Evolutionary conservation across 2,329 filamentous ascomycete species (phyloP).

Genomic region (Sporothrix brasiliensis): DNA sequence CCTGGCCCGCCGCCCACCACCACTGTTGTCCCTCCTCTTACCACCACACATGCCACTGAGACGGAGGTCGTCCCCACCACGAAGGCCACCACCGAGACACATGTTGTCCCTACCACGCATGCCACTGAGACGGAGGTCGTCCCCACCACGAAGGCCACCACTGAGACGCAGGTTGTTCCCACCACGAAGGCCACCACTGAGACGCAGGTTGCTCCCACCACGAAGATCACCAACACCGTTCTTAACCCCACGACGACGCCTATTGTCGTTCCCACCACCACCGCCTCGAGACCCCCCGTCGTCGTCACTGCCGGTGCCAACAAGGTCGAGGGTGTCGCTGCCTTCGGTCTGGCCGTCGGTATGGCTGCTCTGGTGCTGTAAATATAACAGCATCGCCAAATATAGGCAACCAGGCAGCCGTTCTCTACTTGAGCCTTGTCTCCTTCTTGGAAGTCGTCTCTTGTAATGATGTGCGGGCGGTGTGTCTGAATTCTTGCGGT

Average conservation of each 20-base stretch:
- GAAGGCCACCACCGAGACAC: not conserved
- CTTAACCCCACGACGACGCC: not conserved
- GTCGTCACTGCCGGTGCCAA: conserved; percentile 34
- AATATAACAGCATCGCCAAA: conserved; percentile 22
- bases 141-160: not conserved
- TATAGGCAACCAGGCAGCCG: not conserved
- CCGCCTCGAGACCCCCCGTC: not conserved
- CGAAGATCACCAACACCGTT: not conserved
- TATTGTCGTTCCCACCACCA: conserved; percentile 8
- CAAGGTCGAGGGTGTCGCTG: conserved; percentile 32
- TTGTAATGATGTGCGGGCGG: not conserved
- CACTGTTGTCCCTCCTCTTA: not conserved
- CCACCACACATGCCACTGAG: not conserved
- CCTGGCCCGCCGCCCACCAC: not conserved
- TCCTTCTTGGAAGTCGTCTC: not conserved
- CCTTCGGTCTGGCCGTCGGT: conserved; percentile 35
- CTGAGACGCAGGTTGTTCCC: not conserved
- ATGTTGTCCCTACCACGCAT: not conserved
- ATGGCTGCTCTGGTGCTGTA: conserved; percentile 36
- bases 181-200: not conserved
- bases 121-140: not conserved
- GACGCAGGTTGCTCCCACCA: not conserved
- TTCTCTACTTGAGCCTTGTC: not conserved
- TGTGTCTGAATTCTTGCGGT: not conserved
- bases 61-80: not conserved